phyloP scores from a whole-genome alignment of 2,329 filamentous ascomycete species.

The Didymella keratinophila region DNA sequence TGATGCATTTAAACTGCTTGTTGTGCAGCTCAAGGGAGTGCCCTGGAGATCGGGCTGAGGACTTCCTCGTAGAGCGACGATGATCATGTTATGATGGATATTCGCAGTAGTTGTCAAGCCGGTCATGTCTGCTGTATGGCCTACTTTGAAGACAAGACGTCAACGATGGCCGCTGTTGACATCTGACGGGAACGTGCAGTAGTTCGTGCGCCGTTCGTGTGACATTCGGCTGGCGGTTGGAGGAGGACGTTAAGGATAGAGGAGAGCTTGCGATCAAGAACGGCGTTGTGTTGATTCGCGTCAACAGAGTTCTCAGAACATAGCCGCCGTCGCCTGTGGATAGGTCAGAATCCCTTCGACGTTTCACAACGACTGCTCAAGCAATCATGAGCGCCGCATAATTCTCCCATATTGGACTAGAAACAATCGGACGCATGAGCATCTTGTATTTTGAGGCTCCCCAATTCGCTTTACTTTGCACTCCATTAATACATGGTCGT shows the following conservation, averaged over 20 bases:
- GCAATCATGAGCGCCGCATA: background rate
- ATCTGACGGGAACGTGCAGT: conserved; percentile 5
- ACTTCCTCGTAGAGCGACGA: background rate
- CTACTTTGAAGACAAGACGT: background rate
- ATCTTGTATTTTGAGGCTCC: background rate
- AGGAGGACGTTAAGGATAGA: background rate
- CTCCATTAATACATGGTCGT: background rate
- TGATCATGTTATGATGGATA: too few species aligned
- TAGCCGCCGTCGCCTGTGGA: background rate
- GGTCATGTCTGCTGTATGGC: background rate
- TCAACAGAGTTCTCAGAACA: background rate
- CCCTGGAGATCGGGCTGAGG: background rate
- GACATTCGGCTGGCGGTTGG: background rate
- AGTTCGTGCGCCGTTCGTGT: conserved; percentile 13
- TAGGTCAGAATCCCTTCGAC: background rate
- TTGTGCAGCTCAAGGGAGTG: background rate
- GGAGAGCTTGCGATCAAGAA: background rate
- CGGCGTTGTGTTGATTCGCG: background rate
- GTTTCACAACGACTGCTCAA: background rate
- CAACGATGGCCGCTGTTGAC: background rate
- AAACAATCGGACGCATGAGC: background rate
- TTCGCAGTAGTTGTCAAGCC: background rate
- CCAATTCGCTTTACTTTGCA: background rate
- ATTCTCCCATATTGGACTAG: background rate
- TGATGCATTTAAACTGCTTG: background rate